A percentile compares a stretch with the other conserved stretches of the same genome.
Conservation (phyloP, 345 rosid species). For the Brassica nigra region DNA sequence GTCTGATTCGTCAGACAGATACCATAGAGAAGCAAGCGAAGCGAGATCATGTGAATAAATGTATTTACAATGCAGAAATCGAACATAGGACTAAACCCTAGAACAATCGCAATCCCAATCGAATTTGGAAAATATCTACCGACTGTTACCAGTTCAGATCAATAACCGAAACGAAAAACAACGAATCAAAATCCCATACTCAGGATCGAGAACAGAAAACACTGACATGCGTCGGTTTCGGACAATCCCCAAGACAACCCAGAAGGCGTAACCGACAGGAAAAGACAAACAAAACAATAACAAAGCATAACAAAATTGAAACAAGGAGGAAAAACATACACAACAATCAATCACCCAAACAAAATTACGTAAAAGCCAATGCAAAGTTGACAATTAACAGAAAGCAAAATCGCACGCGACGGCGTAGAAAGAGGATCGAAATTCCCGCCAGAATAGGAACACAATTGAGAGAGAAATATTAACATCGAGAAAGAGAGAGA, state of each 20-base stretch:
- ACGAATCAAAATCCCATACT: conserved; percentile 22
- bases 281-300: background rate
- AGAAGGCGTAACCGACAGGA: conserved; percentile 25
- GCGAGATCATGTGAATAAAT: conserved; percentile 9
- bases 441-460: conserved; percentile 45
- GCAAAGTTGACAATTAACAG: background rate
- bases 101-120: conserved; percentile 22
- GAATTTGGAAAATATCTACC: background rate
- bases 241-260: conserved; percentile 20
- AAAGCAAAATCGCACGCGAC: conserved; percentile 31
- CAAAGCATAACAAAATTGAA: background rate
- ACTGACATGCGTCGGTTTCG: conserved; percentile 20
- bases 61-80: conserved; percentile 24
- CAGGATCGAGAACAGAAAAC: conserved; percentile 21
- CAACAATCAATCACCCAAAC: background rate
- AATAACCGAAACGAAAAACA: conserved; percentile 3
- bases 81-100: conserved; percentile 34
- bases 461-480: background rate
- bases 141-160: conserved; percentile 7
- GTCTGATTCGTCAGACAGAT: background rate
- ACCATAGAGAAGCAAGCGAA: conserved; percentile 3
- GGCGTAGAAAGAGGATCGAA: conserved; percentile 25
- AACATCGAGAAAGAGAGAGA: background rate
- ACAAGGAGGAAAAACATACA: conserved; percentile 14
- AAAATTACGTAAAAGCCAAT: background rate